These are phyloP conservation scores for Bretziella fagacearum DNA, from an alignment of 2,329 filamentous ascomycete genomes.

Conservation along the genomic window DNA sequence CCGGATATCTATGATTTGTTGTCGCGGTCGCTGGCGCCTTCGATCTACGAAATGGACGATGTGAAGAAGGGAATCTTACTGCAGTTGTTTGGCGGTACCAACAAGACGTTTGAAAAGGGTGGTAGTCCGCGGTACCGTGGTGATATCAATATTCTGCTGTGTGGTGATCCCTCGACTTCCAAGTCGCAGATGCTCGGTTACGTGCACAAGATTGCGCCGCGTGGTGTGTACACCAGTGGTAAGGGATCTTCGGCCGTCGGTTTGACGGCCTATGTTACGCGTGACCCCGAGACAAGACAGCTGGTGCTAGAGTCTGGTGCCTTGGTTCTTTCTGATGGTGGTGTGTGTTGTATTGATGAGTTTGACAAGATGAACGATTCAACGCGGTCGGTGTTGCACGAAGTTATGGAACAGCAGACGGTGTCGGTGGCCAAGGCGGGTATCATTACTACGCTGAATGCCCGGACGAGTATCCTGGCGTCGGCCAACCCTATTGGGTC, in stretches of 20 bases:
- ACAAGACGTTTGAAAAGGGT: conserved; percentile 94
- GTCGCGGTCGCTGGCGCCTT: conserved; percentile 77
- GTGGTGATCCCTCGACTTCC: conserved; percentile 88
- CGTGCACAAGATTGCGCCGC: conserved; percentile 92
- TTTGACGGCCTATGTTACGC: conserved; percentile 65
- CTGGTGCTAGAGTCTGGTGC: conserved; percentile 68
- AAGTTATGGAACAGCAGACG: conserved; percentile 80
- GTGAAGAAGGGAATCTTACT: conserved; percentile 97
- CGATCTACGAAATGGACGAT: conserved; percentile 94
- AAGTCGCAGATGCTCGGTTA: conserved; percentile 93
- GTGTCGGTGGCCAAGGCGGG: conserved; percentile 79
- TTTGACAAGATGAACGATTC: conserved; percentile 75
- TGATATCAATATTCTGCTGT: conserved; percentile 93
- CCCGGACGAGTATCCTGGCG: conserved; percentile 84
- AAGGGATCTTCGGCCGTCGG: conserved; percentile 68
- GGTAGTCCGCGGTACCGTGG: conserved; percentile 90
- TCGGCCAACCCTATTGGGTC: conserved; percentile 97
- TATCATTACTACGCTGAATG: conserved; percentile 93
- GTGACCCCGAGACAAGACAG: conserved; percentile 64
- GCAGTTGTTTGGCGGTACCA: conserved; percentile 91
- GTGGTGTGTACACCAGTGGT: conserved; percentile 66
- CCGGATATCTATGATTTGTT: conserved; percentile 87
- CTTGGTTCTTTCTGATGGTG: conserved; percentile 62
- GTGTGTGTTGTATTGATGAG: conserved; percentile 72
- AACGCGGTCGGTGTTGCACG: conserved; percentile 65